Base-by-base conservation (phyloP, 1,284 basidiomycete species). In the Waitea zeae region DNA sequence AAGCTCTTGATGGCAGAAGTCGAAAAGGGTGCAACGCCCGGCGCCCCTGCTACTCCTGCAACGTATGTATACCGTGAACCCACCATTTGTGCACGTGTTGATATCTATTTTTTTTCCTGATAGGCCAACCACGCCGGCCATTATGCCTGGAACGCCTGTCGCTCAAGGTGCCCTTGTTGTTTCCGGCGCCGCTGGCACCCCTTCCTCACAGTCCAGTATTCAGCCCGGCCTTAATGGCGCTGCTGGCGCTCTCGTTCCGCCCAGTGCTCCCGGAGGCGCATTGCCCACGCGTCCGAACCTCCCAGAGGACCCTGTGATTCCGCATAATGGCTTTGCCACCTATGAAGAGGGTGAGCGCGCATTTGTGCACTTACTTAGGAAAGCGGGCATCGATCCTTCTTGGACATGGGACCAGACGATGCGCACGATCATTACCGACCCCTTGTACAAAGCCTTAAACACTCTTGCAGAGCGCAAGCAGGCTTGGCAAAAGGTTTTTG, bases 341-440 rank as follows among this genome's bases (percentile, higher is more conserved):
- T 58, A 76, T 5, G 84, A 88, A 46, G 87, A 93, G 45, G 90
- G 89, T 17, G 89, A 97, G 55, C 81, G 82, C 44, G 93, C 92
- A 2, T 98, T 99, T 54, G 75, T 78, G 44, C 80, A 83, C 55
- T 63, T 98, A 35, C 60, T 99, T 42, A 71, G 77, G 46, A 82
- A 86, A 51, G 83, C 86, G 34, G 82, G 84, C 15, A 79, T 98
- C 33, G 84, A 89, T 56, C 74, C 82, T 32, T 76, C 69, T 43
- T 96, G 87, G 84, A 92, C 88, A 14, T 99, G 95, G 95, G 95
- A 99, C 54, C 77, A 87, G 57, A 90, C 92, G 32, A 95, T 98
- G 83, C 73, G 93, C 47, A 81, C 83, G 45, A 89, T 95, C 54
- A 92, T 99, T 56, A 96, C 90, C 45, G 93, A 98, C 60, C 92